Evolutionary conservation across 108 stramenopile species (phyloP).

Genomic region (Chaetoceros tenuissimus): DNA sequence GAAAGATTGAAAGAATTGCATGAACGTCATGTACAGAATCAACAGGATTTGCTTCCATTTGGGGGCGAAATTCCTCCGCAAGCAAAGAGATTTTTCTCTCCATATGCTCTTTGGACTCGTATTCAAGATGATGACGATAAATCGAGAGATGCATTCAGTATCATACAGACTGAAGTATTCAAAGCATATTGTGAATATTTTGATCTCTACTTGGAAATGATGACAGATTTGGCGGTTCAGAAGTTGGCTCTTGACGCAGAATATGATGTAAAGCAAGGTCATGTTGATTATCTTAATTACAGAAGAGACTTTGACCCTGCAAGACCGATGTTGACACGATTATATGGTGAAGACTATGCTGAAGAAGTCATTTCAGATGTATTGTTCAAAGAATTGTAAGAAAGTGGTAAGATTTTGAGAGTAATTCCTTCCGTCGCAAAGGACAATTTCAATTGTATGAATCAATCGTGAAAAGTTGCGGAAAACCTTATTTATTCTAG

Average conservation of each 20-base stretch:
- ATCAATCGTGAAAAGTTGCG: too few species aligned
- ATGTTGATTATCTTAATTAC: slow-evolving; percentile 52
- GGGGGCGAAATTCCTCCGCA: slow-evolving; percentile 72
- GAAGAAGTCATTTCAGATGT: slow-evolving; percentile 51
- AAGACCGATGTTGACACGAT: slow-evolving; percentile 66
- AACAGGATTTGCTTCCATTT: slow-evolving; percentile 39
- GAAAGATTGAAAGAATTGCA: slow-evolving; percentile 28
- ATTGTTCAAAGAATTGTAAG: slow-evolving; percentile 40
- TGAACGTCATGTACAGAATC: slow-evolving; percentile 21
- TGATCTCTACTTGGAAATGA: slow-evolving; percentile 51
- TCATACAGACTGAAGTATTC: slow-evolving; percentile 42
- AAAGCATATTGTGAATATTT: slow-evolving; percentile 55
- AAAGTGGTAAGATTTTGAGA: background rate
- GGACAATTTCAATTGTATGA: too few species aligned
- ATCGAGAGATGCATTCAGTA: slow-evolving; percentile 5
- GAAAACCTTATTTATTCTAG: too few species aligned
- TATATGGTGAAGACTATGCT: slow-evolving; percentile 72
- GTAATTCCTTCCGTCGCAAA: too few species aligned
- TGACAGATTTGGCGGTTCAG: slow-evolving; percentile 13
- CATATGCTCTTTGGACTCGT: slow-evolving; percentile 72
- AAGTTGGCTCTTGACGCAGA: background rate
- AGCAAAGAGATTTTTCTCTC: slow-evolving; percentile 59
- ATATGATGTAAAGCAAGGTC: slow-evolving; percentile 15
- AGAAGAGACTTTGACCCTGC: slow-evolving; percentile 72
- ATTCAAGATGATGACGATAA: slow-evolving; percentile 20